Evolutionary conservation across 2,329 filamentous ascomycete genomes (phyloP).

Genomic region (Ceratocystiopsis brevicomis): DNA sequence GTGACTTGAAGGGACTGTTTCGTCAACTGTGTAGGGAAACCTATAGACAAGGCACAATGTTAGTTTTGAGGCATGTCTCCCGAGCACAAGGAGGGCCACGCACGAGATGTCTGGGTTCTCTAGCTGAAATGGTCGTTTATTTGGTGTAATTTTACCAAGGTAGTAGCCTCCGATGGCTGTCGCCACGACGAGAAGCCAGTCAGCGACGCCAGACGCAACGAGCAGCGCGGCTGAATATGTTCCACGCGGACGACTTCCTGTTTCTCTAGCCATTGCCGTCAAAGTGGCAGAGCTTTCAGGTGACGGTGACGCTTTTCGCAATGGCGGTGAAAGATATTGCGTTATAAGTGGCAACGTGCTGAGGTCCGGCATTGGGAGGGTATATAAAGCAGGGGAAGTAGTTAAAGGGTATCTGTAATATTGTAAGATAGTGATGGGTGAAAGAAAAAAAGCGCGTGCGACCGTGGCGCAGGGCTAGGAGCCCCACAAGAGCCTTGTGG

Average conservation of each 20-base stretch:
- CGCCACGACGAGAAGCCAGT: conserved; percentile 51
- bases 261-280: too few species aligned
- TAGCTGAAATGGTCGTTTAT: conserved; percentile 51
- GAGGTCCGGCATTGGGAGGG: conserved; percentile 6
- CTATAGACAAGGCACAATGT: conserved; percentile 16
- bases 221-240: conserved; percentile 15
- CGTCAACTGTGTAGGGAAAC: conserved; percentile 50
- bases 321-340: not conserved
- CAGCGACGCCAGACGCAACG: conserved; percentile 47
- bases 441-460: too few species aligned
- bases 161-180: conserved; percentile 39
- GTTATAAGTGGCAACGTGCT: conserved; percentile 3
- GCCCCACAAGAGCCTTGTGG: too few species aligned
- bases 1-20: conserved; percentile 51
- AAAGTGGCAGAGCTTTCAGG: too few species aligned
- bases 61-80: not conserved
- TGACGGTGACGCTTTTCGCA: not conserved
- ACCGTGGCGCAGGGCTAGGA: too few species aligned
- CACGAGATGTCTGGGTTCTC: conserved; percentile 59
- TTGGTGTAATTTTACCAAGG: conserved; percentile 41
- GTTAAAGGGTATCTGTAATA: too few species aligned
- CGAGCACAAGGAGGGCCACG: conserved; percentile 10
- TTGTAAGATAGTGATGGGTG: too few species aligned
- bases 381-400: not conserved
- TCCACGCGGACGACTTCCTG: too few species aligned